phyloP scores from a whole-genome alignment of 306 rosid genomes.

The Lablab purpureus region DNA sequence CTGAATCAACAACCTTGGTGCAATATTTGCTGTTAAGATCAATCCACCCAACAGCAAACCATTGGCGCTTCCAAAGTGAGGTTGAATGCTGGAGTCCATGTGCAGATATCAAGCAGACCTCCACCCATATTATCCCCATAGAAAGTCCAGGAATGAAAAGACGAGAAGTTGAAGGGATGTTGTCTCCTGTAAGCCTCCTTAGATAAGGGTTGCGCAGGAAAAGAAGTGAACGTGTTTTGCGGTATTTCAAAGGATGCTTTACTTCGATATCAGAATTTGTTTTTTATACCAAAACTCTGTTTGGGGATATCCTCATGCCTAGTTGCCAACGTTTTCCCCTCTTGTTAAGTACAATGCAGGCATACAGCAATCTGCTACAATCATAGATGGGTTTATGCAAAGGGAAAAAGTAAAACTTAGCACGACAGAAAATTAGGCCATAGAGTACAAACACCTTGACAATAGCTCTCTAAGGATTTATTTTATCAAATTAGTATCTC shows the following conservation, averaged over 20 bases:
- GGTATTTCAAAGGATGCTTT: conserved; percentile 61
- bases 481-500: conserved; percentile 9
- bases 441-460: neutral
- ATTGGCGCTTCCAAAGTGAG: conserved; percentile 80
- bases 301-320: conserved; percentile 48
- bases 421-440: neutral
- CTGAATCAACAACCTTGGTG: conserved; percentile 80
- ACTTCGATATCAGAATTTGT: conserved; percentile 47
- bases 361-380: conserved; percentile 47
- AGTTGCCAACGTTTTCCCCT: conserved; percentile 34
- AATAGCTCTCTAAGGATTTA: neutral
- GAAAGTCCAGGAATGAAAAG: conserved; percentile 33
- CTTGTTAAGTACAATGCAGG: conserved; percentile 47
- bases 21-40: conserved; percentile 80
- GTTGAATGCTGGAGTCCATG: conserved; percentile 69
- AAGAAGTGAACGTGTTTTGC: conserved; percentile 43
- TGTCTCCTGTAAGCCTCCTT: conserved; percentile 45
- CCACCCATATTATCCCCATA: conserved; percentile 83
- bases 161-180: conserved; percentile 39
- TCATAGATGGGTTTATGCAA: neutral
- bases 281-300: conserved; percentile 49
- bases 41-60: conserved; percentile 89
- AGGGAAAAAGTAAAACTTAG: neutral
- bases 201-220: conserved; percentile 40
- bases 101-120: conserved; percentile 81